Percentiles rank a stretch among this genome's conserved stretches.
Evolutionary conservation across 2,329 filamentous ascomycete genomes (phyloP).

Genomic region (Saccharata proteae): DNA sequence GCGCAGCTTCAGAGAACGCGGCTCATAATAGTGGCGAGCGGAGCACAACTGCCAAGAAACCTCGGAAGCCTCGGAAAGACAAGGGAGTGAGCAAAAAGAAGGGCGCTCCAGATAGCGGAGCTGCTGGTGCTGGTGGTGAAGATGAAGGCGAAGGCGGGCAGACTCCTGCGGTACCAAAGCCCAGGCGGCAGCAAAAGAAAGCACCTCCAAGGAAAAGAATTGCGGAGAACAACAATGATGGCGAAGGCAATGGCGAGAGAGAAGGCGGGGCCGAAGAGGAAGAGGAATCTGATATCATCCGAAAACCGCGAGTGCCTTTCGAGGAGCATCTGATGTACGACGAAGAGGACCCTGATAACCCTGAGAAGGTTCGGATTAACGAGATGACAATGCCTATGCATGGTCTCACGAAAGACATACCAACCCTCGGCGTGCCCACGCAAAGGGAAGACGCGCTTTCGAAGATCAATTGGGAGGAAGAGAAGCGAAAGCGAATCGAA

Average conservation of each 20-base stretch:
- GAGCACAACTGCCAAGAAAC: constrained; percentile 13
- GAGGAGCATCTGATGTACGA: constrained; percentile 4
- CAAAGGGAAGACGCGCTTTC: constrained; percentile 62
- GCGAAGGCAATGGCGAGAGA: background rate
- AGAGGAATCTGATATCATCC: no score
- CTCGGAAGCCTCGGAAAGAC: constrained; percentile 18
- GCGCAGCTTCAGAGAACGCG: background rate
- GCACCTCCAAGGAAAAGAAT: background rate
- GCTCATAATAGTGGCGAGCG: background rate
- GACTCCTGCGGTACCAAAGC: constrained; percentile 4
- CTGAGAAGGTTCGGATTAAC: constrained; percentile 42
- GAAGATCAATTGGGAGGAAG: constrained; percentile 48
- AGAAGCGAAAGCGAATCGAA: constrained; percentile 25
- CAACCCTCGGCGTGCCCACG: constrained; percentile 61
- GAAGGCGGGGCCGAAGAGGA: background rate
- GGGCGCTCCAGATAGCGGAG: background rate
- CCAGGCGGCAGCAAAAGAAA: constrained; percentile 1
- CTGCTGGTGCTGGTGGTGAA: constrained; percentile 4
- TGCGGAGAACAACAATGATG: background rate
- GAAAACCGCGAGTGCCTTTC: no score
- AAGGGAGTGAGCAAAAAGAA: constrained; percentile 12
- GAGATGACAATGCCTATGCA: constrained; percentile 56
- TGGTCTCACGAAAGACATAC: constrained; percentile 53
- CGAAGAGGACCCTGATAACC: constrained; percentile 18
- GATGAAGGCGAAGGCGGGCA: constrained; percentile 10